Evolutionary conservation across 2,329 filamentous ascomycete species (phyloP).

Genomic region (Arthrobotrys conoides): DNA sequence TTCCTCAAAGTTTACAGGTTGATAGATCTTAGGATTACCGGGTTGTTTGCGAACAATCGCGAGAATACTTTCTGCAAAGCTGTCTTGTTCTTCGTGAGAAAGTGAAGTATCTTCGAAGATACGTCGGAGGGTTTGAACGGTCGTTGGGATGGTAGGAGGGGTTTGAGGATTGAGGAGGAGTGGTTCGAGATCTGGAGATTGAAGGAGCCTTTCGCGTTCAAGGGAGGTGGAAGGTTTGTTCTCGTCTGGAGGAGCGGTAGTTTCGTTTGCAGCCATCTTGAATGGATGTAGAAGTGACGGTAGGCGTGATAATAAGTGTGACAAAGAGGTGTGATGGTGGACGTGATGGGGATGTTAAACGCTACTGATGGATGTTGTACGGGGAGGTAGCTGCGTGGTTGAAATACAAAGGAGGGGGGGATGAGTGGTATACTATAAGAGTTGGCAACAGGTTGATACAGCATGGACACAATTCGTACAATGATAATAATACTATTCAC

Average conservation of each 20-base stretch:
- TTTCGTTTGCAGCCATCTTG: not conserved
- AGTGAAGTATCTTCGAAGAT: constrained; percentile 2
- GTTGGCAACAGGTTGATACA: not conserved
- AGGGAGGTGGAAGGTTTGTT: not conserved
- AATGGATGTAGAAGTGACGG: not conserved
- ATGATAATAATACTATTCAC: not conserved
- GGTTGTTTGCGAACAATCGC: not conserved
- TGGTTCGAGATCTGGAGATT: constrained; percentile 7
- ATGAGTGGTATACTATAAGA: not conserved
- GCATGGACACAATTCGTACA: not conserved
- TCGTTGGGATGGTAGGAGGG: not conserved
- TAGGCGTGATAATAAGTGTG: no score
- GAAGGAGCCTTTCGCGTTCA: not conserved
- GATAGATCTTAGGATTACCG: not conserved
- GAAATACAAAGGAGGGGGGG: not conserved
- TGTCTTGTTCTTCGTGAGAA: constrained; percentile 10
- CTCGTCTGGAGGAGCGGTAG: not conserved
- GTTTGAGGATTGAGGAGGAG: not conserved
- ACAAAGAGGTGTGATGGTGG: not conserved
- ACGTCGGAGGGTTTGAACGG: not conserved
- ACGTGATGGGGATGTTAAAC: not conserved
- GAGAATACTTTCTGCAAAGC: constrained; percentile 5
- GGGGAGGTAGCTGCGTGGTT: not conserved
- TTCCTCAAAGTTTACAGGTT: not conserved
- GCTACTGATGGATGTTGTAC: not conserved